phyloP scores from a whole-genome alignment of 2,329 filamentous ascomycete species.

The Lecanosticta acicola region DNA sequence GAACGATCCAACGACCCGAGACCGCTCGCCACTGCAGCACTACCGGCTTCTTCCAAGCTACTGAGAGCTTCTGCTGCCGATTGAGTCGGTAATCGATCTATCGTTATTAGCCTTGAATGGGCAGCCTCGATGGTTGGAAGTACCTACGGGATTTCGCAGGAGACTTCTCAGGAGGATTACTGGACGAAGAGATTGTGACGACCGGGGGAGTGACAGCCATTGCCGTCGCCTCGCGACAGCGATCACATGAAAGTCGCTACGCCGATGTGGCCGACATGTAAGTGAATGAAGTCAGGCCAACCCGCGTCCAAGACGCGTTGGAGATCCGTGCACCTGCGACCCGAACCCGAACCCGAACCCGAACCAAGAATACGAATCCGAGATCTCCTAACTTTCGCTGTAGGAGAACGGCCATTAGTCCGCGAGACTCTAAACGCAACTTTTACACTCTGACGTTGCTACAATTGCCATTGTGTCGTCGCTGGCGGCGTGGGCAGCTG shows the following conservation, averaged over 20 bases:
- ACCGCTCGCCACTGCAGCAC: conserved; percentile 5
- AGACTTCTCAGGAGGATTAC: not conserved
- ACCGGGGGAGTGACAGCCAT: conserved; percentile 7
- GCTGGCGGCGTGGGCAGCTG: no score
- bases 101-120: not conserved
- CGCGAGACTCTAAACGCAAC: no score
- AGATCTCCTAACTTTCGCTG: not conserved
- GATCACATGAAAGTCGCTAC: not conserved
- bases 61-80: conserved; percentile 9
- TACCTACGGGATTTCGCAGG: conserved; percentile 4
- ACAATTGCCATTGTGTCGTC: no score
- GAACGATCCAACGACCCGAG: conserved; percentile 6
- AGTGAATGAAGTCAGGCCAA: not conserved
- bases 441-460: no score
- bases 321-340: no score
- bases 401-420: no score
- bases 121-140: not conserved
- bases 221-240: not conserved
- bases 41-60: not conserved
- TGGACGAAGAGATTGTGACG: conserved; percentile 5
- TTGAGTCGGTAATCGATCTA: conserved; percentile 13
- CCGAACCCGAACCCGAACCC: no score
- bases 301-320: not conserved
- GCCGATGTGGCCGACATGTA: not conserved
- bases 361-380: not conserved